These are phyloP conservation scores for Fusarium gaditjirri DNA, from an alignment of 2,329 filamentous ascomycete species.

Conservation along the genomic window DNA sequence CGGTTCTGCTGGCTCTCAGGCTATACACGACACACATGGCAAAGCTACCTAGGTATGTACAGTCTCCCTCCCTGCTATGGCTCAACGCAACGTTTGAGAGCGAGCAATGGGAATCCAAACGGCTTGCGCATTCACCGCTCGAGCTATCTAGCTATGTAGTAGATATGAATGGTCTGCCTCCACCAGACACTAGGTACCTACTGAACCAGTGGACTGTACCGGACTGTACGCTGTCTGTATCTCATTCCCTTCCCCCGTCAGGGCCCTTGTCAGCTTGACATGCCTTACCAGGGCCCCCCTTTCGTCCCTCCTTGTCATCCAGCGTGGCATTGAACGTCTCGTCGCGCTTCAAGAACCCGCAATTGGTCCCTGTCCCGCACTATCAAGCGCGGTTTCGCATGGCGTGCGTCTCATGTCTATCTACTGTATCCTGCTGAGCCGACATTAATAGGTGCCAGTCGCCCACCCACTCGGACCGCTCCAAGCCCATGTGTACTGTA, in stretches of 20 bases:
- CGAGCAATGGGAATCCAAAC: background rate
- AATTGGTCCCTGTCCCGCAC: slow-evolving; percentile 38
- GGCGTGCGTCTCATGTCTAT: slow-evolving; percentile 41
- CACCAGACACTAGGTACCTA: slow-evolving; percentile 1
- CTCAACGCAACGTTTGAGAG: slow-evolving; percentile 11
- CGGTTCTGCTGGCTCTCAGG: slow-evolving; percentile 29
- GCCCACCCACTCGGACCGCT: slow-evolving; percentile 38
- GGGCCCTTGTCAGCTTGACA: slow-evolving; percentile 36
- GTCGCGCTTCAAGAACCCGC: slow-evolving; percentile 36
- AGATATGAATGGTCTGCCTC: slow-evolving; percentile 23
- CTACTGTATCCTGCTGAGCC: slow-evolving; percentile 37
- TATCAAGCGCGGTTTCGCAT: slow-evolving; percentile 39
- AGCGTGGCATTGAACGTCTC: slow-evolving; percentile 44
- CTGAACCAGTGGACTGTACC: background rate
- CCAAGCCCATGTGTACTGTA: slow-evolving; percentile 25
- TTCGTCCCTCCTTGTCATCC: slow-evolving; percentile 43
- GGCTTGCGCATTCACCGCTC: slow-evolving; percentile 35
- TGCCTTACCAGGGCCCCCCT: slow-evolving; percentile 35
- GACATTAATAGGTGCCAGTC: slow-evolving; percentile 46
- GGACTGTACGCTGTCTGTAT: background rate
- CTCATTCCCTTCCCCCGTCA: slow-evolving; percentile 31
- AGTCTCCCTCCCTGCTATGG: background rate
- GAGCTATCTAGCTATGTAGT: slow-evolving; percentile 1
- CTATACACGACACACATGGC: slow-evolving; percentile 26
- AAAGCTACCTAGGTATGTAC: background rate